phyloP scores from a whole-genome alignment of 768 basidiomycete genomes.

The Saitozyma sp. region DNA sequence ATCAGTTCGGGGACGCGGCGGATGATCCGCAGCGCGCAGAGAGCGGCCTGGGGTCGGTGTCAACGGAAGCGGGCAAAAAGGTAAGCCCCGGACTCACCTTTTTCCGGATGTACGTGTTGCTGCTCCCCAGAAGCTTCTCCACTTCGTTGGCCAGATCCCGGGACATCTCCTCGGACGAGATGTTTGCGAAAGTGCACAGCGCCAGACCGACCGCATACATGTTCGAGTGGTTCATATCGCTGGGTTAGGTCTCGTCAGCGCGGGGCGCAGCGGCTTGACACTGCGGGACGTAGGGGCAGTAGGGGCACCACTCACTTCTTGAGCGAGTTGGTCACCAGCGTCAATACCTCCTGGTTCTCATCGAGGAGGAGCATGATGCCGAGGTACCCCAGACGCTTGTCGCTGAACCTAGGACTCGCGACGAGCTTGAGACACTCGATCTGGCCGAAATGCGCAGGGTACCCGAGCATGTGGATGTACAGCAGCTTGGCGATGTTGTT shows the following conservation, averaged over 20 bases:
- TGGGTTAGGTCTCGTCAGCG: slow-evolving; percentile 55
- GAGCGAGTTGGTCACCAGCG: slow-evolving; percentile 93
- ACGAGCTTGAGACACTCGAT: slow-evolving; percentile 65
- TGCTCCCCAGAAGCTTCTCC: slow-evolving; percentile 93
- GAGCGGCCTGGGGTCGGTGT: slow-evolving; percentile 66
- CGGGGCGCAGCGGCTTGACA: slow-evolving; percentile 4
- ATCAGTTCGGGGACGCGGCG: slow-evolving; percentile 94
- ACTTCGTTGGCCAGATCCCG: slow-evolving; percentile 96
- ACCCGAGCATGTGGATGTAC: slow-evolving; percentile 77
- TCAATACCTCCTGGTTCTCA: slow-evolving; percentile 96
- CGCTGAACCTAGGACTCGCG: slow-evolving; percentile 89
- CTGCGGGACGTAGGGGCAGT: background rate
- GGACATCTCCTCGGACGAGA: slow-evolving; percentile 99
- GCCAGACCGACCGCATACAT: slow-evolving; percentile 98
- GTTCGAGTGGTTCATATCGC: slow-evolving; percentile 99
- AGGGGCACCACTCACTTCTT: slow-evolving; percentile 71
- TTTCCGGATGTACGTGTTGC: slow-evolving; percentile 98
- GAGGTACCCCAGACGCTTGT: slow-evolving; percentile 93
- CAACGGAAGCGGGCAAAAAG: background rate
- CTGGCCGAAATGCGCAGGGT: slow-evolving; percentile 97
- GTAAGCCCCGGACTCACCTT: slow-evolving; percentile 63
- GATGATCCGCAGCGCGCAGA: slow-evolving; percentile 90
- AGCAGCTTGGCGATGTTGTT: slow-evolving; percentile 97
- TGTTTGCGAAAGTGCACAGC: slow-evolving; percentile 96
- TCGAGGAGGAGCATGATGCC: slow-evolving; percentile 97